Conservation (phyloP, 768 basidiomycete species). For the Pulveroboletus sp. region DNA sequence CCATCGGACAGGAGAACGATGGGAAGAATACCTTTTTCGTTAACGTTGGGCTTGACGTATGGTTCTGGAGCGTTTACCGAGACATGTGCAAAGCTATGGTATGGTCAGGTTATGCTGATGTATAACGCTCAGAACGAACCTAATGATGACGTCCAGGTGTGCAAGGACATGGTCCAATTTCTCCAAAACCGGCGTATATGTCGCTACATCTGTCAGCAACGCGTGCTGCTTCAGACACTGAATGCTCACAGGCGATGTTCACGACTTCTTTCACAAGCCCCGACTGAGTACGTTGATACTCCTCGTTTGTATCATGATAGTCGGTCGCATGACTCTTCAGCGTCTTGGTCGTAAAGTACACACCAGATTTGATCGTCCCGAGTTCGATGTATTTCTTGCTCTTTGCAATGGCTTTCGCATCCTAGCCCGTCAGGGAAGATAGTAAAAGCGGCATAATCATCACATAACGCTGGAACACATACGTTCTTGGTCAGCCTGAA, state of each 20-base stretch:
- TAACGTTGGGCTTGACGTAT: slow-evolving; percentile 81
- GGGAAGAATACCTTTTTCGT: slow-evolving; percentile 59
- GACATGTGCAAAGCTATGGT: slow-evolving; percentile 81
- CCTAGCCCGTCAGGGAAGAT: slow-evolving; percentile 44
- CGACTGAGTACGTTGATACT: slow-evolving; percentile 74
- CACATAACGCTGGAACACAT: slow-evolving; percentile 21
- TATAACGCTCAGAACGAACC: slow-evolving; percentile 42
- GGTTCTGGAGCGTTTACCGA: slow-evolving; percentile 81
- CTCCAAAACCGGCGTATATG: slow-evolving; percentile 88
- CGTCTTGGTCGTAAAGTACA: slow-evolving; percentile 79
- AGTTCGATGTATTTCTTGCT: slow-evolving; percentile 78
- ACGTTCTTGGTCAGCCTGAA: slow-evolving; percentile 91
- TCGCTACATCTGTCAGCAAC: slow-evolving; percentile 48
- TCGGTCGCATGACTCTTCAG: slow-evolving; percentile 72
- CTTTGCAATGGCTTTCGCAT: slow-evolving; percentile 63
- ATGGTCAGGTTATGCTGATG: not conserved
- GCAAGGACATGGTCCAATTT: slow-evolving; percentile 79
- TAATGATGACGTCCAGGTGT: slow-evolving; percentile 85
- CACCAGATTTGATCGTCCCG: slow-evolving; percentile 78
- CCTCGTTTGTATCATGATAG: slow-evolving; percentile 59
- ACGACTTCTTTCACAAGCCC: slow-evolving; percentile 90
- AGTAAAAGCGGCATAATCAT: not conserved
- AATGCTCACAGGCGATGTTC: slow-evolving; percentile 73
- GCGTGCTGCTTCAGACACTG: not conserved
- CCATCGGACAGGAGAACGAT: not conserved